Evolutionary conservation across 2,329 filamentous ascomycete genomes (phyloP).

Genomic region (Epichloe sylvatica): DNA sequence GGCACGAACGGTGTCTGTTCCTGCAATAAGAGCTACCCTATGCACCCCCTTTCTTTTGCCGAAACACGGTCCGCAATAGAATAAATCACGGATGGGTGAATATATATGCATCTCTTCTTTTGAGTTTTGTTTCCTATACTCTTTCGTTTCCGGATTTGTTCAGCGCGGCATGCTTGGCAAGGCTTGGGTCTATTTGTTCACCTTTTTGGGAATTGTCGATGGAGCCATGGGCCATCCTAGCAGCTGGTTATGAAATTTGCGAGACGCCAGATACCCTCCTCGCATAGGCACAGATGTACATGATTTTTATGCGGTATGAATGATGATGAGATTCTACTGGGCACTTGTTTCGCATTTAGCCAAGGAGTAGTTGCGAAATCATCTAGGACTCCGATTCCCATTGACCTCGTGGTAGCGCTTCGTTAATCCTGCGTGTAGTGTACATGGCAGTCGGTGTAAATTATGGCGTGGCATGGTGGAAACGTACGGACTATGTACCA

Average conservation of each 20-base stretch:
- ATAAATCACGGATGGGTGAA: neutral
- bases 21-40: constrained; percentile 2
- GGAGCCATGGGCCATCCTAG: neutral
- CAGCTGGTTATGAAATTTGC: neutral
- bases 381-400: too few relatives aligned
- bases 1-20: constrained; percentile 14
- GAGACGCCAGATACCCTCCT: neutral
- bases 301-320: too few relatives aligned
- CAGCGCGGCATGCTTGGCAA: neutral
- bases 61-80: neutral
- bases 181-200: neutral
- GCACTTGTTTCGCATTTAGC: too few relatives aligned
- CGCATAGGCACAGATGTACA: too few relatives aligned
- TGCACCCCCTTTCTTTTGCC: neutral
- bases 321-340: too few relatives aligned
- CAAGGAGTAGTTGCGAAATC: too few relatives aligned
- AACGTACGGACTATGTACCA: too few relatives aligned
- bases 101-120: neutral
- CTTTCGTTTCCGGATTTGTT: neutral
- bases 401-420: too few relatives aligned
- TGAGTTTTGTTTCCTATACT: neutral
- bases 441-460: too few relatives aligned
- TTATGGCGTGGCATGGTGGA: too few relatives aligned
- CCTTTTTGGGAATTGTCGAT: neutral
- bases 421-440: too few relatives aligned